Conservation (phyloP, 257 asterid genomes). For the Orobanche coerulescens region DNA sequence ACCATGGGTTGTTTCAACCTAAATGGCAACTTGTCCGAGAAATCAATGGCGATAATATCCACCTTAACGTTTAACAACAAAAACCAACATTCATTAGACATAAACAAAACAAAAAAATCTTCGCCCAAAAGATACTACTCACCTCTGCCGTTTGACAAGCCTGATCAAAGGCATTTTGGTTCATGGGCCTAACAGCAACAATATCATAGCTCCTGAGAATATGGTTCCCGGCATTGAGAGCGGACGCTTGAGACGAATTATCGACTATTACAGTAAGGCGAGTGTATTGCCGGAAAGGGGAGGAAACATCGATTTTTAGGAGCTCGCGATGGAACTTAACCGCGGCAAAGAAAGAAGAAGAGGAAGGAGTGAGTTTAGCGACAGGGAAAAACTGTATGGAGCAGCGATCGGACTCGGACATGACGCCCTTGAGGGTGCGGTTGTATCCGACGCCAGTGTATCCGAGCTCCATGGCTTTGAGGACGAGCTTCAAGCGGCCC, state of each 20-base stretch:
- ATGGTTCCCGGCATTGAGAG: constrained; percentile 68
- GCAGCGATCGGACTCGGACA: constrained; percentile 82
- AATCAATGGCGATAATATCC: constrained; percentile 80
- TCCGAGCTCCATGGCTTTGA: constrained; percentile 77
- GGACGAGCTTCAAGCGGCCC: constrained; percentile 56
- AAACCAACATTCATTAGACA: background rate
- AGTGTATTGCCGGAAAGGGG: constrained; percentile 79
- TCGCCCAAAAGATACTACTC: constrained; percentile 18
- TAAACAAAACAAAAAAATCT: background rate
- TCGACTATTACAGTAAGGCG: constrained; percentile 70
- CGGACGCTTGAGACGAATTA: constrained; percentile 46
- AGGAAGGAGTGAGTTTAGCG: constrained; percentile 41
- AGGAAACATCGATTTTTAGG: constrained; percentile 46
- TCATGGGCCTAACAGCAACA: constrained; percentile 68
- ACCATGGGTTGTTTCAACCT: constrained; percentile 75
- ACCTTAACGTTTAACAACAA: constrained; percentile 40
- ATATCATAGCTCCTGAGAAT: constrained; percentile 62
- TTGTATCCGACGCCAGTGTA: constrained; percentile 81
- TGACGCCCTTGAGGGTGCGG: constrained; percentile 72
- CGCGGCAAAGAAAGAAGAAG: constrained; percentile 43
- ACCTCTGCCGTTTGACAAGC: constrained; percentile 82
- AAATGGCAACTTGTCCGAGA: constrained; percentile 65
- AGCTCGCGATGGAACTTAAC: constrained; percentile 61
- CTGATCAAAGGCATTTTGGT: constrained; percentile 64
- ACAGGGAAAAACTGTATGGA: constrained; percentile 51